Base-by-base conservation (phyloP, 208 protist species). In the Jaenimonas drosophilae region DNA sequence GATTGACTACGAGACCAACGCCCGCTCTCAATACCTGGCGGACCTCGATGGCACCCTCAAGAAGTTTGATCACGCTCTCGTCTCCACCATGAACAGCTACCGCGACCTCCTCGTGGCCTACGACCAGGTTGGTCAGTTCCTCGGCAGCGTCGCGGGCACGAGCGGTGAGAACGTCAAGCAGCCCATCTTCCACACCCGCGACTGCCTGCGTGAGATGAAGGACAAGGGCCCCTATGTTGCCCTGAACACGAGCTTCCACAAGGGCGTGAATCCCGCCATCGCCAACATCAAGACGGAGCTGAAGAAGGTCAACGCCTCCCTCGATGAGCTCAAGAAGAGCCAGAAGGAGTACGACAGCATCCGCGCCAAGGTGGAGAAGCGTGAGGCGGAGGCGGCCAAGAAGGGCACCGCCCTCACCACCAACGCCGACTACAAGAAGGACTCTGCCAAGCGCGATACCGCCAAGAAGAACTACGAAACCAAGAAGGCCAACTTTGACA, bases 311-410 rank as follows among this genome's bases (percentile, higher is more conserved):
- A 36, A 54, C 28, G 76, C 80, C 43, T 23, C 54, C n/a, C 54
- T 54, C 43, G 70, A 66, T 30, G 28, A 37, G 7, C 38, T 81
- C 12, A 59, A 49, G 43, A 24, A 30, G 4, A 50, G 53, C 29
- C 66, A 81, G 56, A 71, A 76, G 39, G 47, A 55, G 19, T 82
- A 84, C 62, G 70, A 84, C 48, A 54, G 39, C 19, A 31, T 59
- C n/a, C 70, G 74, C 45, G 47, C 45, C 49, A 43, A 79, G 27
- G 44, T 83, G 7, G 55, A 67, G 11, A 62, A 66, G 49, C 78
- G 38, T 7, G 82, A 91, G 63, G 64, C 58, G 43, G 59, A 59
- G 12, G 83, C 79, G 56, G 63, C 82, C 2, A 87, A 82, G 56
- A 82, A 84, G 51, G 65, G 64, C 28, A 83, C 81, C 56, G 41